Percentiles rank a stretch among this genome's conserved stretches.
Conservation (phyloP, 2,329 filamentous ascomycete species). For the Penicillium sp. region DNA sequence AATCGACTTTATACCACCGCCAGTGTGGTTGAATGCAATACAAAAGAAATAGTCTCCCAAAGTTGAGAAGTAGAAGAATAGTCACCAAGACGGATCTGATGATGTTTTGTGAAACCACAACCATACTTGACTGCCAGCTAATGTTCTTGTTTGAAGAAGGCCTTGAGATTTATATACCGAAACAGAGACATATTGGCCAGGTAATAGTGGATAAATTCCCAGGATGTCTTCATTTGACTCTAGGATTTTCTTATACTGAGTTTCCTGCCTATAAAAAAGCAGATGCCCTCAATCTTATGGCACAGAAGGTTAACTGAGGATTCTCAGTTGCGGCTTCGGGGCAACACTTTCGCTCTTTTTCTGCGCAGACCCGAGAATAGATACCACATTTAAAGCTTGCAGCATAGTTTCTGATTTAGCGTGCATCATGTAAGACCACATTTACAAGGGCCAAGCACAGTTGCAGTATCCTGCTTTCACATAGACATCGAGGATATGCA, state of each 20-base stretch:
- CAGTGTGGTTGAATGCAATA: background rate
- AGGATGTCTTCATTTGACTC: background rate
- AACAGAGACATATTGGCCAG: background rate
- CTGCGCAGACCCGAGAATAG: background rate
- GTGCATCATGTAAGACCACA: background rate
- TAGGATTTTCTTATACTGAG: background rate
- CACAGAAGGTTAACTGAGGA: background rate
- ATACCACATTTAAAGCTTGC: background rate
- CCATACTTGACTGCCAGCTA: background rate
- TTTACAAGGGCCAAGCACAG: background rate
- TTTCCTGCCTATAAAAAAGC: background rate
- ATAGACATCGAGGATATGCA: background rate
- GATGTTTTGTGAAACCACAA: background rate
- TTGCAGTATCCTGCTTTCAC: background rate
- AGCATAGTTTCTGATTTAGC: background rate
- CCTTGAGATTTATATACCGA: background rate
- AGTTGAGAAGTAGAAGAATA: background rate
- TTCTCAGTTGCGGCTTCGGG: background rate
- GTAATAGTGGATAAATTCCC: background rate
- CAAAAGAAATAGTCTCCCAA: background rate
- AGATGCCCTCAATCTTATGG: background rate
- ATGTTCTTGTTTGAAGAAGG: background rate
- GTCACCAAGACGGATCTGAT: background rate
- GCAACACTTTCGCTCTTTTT: background rate
- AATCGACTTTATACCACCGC: background rate